Evolutionary conservation across 805 yeast species (phyloP).

Genomic region (Kazachstania kunashirensis): DNA sequence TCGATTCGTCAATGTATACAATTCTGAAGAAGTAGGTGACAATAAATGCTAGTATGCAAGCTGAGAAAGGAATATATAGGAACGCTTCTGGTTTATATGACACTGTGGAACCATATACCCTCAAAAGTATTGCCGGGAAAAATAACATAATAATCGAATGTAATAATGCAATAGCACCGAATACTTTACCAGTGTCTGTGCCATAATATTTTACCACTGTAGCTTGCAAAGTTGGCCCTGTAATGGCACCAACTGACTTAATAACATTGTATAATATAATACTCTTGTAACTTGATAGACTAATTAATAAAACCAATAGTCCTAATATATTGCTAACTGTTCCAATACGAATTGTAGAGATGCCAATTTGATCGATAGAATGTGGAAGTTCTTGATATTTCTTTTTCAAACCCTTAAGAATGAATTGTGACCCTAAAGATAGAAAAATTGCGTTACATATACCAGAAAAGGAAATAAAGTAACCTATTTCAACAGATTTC

Average conservation of each 20-base stretch:
- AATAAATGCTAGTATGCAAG: conserved; percentile 11
- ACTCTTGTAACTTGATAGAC: conserved; percentile 17
- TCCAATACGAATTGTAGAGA: conserved; percentile 27
- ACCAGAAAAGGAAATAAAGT: conserved; percentile 44
- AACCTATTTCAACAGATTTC: conserved; percentile 46
- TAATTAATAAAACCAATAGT: conserved; percentile 26
- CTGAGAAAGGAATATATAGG: conserved; percentile 23
- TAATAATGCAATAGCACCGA: conserved; percentile 58
- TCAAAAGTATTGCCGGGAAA: conserved; percentile 40
- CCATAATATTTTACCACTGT: conserved; percentile 53
- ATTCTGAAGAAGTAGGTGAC: conserved; percentile 15
- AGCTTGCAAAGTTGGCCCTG: conserved; percentile 51
- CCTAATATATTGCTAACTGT: too few relatives aligned
- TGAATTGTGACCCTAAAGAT: conserved; percentile 43
- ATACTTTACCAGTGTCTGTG: conserved; percentile 55
- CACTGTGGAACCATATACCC: conserved; percentile 39
- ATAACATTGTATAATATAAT: conserved; percentile 29
- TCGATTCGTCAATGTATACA: conserved; percentile 5
- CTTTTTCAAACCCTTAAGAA: conserved; percentile 31
- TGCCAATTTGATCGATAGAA: conserved; percentile 47
- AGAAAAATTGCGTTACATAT: conserved; percentile 40
- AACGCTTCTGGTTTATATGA: conserved; percentile 32
- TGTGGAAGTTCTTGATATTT: conserved; percentile 29
- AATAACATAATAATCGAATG: conserved; percentile 41
- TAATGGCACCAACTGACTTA: conserved; percentile 40